Conservation (phyloP, 2,329 filamentous ascomycete species). For the Microdochium trichocladiopsis region DNA sequence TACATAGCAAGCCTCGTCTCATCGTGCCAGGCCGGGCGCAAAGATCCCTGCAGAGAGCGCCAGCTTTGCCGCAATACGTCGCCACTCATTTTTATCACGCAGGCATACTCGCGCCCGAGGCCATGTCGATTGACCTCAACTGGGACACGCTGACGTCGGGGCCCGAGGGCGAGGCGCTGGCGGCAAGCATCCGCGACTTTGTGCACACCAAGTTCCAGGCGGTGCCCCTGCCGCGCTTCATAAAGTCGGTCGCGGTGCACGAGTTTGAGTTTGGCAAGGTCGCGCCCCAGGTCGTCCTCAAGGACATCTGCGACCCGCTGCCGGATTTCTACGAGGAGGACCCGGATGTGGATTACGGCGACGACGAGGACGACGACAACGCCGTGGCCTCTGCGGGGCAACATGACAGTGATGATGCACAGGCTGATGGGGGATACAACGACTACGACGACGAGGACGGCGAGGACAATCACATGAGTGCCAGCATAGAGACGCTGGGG, state of each 20-base stretch:
- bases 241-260: slow-evolving; percentile 91
- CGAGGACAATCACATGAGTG: slow-evolving; percentile 12
- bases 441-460: slow-evolving; percentile 6
- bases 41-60: too few species aligned
- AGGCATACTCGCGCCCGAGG: too few species aligned
- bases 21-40: too few species aligned
- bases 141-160: slow-evolving; percentile 91
- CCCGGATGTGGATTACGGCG: slow-evolving; percentile 53
- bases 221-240: slow-evolving; percentile 86
- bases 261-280: slow-evolving; percentile 87
- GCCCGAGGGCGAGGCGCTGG: slow-evolving; percentile 76
- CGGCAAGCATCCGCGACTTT: slow-evolving; percentile 82
- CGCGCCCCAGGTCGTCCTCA: slow-evolving; percentile 80
- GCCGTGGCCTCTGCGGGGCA: slow-evolving; percentile 25
- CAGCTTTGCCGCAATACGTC: too few species aligned
- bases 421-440: slow-evolving; percentile 3
- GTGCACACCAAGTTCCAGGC: slow-evolving; percentile 95
- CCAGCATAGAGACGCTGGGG: background rate
- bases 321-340: slow-evolving; percentile 93
- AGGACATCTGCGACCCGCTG: slow-evolving; percentile 92
- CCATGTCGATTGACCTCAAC: slow-evolving; percentile 96
- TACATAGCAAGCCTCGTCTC: too few species aligned
- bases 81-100: too few species aligned
- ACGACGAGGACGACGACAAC: slow-evolving; percentile 41
- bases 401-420: slow-evolving; percentile 22